These are phyloP conservation scores for Ophiosphaerella korrae DNA, from an alignment of 2,329 filamentous ascomycete genomes.

Conservation along the genomic window DNA sequence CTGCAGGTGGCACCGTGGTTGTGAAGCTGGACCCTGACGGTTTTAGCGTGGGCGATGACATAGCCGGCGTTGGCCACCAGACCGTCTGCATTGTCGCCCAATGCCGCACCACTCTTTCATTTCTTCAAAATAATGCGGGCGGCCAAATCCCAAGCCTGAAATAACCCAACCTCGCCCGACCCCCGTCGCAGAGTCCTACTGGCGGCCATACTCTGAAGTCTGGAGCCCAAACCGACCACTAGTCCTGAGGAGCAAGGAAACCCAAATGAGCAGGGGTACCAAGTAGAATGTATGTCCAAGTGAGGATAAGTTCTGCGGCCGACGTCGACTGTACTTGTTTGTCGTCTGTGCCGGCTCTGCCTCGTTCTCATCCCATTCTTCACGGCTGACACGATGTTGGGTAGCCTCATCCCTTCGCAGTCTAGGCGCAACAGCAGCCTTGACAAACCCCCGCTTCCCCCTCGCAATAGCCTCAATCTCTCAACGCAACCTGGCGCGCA, in stretches of 20 bases:
- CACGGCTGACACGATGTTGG: conserved; percentile 40
- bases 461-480: conserved; percentile 29
- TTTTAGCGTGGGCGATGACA: not conserved
- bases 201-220: too few relatives aligned
- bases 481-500: conserved; percentile 25
- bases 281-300: conserved; percentile 41
- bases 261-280: too few relatives aligned
- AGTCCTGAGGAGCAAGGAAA: too few relatives aligned
- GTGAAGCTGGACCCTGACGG: too few relatives aligned
- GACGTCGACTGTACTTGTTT: conserved; percentile 19
- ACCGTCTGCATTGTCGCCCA: not conserved
- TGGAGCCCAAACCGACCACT: too few relatives aligned
- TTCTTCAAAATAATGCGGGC: too few relatives aligned
- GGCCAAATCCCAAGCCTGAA: too few relatives aligned
- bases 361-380: conserved; percentile 4
- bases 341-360: conserved; percentile 21
- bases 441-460: conserved; percentile 31
- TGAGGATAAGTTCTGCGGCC: conserved; percentile 32
- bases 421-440: conserved; percentile 23
- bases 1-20: conserved; percentile 15
- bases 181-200: too few relatives aligned
- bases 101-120: too few relatives aligned
- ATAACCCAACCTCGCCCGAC: too few relatives aligned
- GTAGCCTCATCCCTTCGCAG: conserved; percentile 40
- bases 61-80: not conserved